A percentile compares a stretch with the other conserved stretches of the same genome.
Conservation (phyloP, 1,139 yeast species). For the Taphrina deformans region DNA sequence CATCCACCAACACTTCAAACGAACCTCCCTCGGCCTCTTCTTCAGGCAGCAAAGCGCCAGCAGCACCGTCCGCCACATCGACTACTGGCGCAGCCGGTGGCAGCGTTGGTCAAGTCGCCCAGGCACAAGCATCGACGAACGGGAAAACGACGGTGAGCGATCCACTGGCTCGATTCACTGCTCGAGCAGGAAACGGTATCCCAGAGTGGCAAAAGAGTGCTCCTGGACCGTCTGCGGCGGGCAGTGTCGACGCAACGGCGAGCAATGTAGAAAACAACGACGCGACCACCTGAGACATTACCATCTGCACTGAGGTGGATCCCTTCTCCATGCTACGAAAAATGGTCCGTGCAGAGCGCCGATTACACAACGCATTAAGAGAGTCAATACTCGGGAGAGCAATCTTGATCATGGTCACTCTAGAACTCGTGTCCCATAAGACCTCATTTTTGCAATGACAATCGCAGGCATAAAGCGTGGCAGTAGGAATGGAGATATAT, state of each 20-base stretch:
- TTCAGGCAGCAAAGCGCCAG: neutral
- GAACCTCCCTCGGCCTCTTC: neutral
- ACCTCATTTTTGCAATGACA: too few relatives aligned
- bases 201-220: slow-evolving; percentile 31
- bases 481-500: neutral
- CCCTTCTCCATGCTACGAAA: too few relatives aligned
- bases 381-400: too few relatives aligned
- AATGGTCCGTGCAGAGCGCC: too few relatives aligned
- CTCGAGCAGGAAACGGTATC: slow-evolving; percentile 24
- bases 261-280: slow-evolving; percentile 1
- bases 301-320: too few relatives aligned
- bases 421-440: too few relatives aligned
- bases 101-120: slow-evolving; percentile 2
- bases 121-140: neutral
- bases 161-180: slow-evolving; percentile 24
- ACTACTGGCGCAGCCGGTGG: neutral
- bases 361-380: neutral
- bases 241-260: slow-evolving; percentile 14
- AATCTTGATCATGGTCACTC: too few relatives aligned
- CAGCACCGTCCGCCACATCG: neutral
- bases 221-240: neutral
- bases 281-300: neutral
- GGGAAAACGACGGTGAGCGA: slow-evolving; percentile 1
- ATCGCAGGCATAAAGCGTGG: too few relatives aligned
- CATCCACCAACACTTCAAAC: neutral